Evolutionary conservation across 192 early-diverging fungal species (phyloP).

Genomic region (Rhizophagus clarus): DNA sequence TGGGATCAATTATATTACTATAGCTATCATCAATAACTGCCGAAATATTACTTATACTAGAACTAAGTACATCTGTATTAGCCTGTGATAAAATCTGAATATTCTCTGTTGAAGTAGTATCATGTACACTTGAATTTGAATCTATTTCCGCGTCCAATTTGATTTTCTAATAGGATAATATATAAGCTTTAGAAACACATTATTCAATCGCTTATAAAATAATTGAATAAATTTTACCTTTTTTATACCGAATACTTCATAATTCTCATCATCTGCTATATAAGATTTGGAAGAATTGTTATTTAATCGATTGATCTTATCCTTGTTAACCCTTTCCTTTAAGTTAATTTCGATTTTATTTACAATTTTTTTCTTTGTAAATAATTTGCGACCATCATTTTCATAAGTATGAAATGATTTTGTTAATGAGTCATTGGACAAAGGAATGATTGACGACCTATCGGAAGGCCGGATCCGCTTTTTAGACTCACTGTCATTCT

Average conservation of each 20-base stretch:
- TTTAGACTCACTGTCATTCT: neutral
- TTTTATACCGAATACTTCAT: neutral
- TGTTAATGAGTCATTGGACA: slow-evolving; percentile 10
- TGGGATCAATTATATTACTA: neutral
- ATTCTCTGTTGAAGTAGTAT: neutral
- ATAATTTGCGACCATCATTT: slow-evolving; percentile 15
- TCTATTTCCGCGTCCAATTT: neutral
- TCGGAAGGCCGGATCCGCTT: neutral
- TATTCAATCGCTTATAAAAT: neutral
- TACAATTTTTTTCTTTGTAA: slow-evolving; percentile 9
- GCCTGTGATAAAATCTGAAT: neutral
- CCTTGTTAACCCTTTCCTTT: neutral
- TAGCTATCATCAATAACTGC: neutral
- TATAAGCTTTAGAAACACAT: neutral
- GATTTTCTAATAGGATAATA: neutral
- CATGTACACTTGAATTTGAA: neutral
- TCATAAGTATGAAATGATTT: neutral
- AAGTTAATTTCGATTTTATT: slow-evolving; percentile 17
- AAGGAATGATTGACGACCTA: neutral
- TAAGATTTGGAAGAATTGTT: neutral
- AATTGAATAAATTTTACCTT: neutral
- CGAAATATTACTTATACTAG: no score
- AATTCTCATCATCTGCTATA: neutral
- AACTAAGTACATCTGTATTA: neutral
- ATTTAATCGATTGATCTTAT: neutral